phyloP scores from a whole-genome alignment of 2,329 filamentous ascomycete species.

The Alternaria gansuensis region DNA sequence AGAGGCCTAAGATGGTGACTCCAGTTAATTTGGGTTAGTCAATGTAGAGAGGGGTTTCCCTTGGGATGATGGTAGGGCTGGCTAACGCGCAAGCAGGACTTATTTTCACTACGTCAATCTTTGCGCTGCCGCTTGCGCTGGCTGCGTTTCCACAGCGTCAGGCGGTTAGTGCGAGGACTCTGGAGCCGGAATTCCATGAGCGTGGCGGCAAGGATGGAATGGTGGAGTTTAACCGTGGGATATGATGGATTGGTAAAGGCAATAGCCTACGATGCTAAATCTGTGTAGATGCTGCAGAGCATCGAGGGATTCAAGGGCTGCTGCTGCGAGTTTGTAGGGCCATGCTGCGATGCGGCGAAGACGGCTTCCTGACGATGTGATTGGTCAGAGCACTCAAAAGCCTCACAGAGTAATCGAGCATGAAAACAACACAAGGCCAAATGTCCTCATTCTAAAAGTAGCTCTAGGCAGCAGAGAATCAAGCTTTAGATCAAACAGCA shows the following conservation, averaged over 20 bases:
- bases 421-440: slow-evolving; percentile 11
- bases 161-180: slow-evolving; percentile 73
- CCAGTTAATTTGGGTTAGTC: slow-evolving; percentile 78
- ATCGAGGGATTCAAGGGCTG: background rate
- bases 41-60: slow-evolving; percentile 57
- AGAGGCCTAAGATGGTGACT: slow-evolving; percentile 76
- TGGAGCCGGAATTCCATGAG: slow-evolving; percentile 88
- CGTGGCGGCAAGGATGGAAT: slow-evolving; percentile 79
- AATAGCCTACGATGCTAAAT: slow-evolving; percentile 6
- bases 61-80: slow-evolving; percentile 66
- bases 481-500: slow-evolving; percentile 23
- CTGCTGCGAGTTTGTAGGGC: slow-evolving; percentile 1
- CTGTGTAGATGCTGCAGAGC: background rate
- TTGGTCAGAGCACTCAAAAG: slow-evolving; percentile 15
- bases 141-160: slow-evolving; percentile 94
- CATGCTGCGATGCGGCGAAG: slow-evolving; percentile 22
- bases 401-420: slow-evolving; percentile 4
- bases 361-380: slow-evolving; percentile 24
- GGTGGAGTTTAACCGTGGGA: slow-evolving; percentile 97
- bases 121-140: slow-evolving; percentile 87
- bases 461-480: slow-evolving; percentile 26
- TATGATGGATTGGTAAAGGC: slow-evolving; percentile 61
- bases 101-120: slow-evolving; percentile 85
- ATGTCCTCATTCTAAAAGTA: slow-evolving; percentile 11
- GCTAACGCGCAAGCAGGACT: slow-evolving; percentile 58